Evolutionary conservation across 2,329 filamentous ascomycete species (phyloP), one percentile per base, ranked within the genome.

Genomic region (Diaporthe sp.): DNA sequence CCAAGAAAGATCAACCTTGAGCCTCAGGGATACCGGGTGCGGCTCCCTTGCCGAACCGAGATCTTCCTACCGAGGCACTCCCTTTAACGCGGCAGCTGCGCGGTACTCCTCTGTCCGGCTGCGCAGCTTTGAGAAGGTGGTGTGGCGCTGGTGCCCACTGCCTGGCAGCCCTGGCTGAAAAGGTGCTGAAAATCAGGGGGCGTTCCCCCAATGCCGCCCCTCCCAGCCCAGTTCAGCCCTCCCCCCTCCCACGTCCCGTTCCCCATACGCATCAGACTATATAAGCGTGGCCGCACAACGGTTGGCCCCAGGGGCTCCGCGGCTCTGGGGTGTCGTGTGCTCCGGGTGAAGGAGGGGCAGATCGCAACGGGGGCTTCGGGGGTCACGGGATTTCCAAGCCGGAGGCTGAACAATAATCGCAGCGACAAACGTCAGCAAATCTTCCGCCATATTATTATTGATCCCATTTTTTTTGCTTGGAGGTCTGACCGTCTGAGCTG

Each of bases 21-120:
- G 65, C 65, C 47, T 68, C 65, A 68, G 65, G 65, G 65, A 68
- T 68, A 42, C 65, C 34, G 17, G 65, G 65, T 28, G 49, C 65
- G 65, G 65, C 22, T n/a, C 31, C 65, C 22, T 53, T 53, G 65
- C 65, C 65, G 65, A 68, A 68, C 65, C 65, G 65, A 68, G 65
- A 68, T 68, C 34, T 39, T 53, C 47, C 15, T 31, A 68, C 65
- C 65, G 65, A 68, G 47, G 47, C 53, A n/a, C 47, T 34, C 25
- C 31, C 22, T 53, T 49, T 68, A 25, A 53, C 65, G 65, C 65
- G 47, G 47, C 44, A 51, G 60, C 60, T 34, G 61, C 61, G 22
- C 47, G 34, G 65, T 39, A 39, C 47, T 53, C 47, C 15, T 31
- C 22, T 39, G 34, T 25, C 13, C 1, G 15, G 22, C 47, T 20